Conservation (phyloP, 371 early-diverging fungal genomes). For the Umbelopsis sp. region DNA sequence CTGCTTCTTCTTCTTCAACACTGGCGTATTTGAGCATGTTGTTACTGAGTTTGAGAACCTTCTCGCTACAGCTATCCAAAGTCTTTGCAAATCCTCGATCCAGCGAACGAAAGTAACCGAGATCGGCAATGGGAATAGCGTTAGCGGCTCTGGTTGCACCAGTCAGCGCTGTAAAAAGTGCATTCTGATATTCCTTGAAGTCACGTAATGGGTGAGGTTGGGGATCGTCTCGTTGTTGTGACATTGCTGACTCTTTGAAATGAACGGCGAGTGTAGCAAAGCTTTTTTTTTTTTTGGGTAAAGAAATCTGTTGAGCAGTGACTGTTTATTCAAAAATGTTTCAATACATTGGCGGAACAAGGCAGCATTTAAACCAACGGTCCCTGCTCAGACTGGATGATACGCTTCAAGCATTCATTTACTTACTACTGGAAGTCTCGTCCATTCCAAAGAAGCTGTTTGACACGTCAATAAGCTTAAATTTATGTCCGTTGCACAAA, state of each 20-base stretch:
- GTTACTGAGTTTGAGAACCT: constrained; percentile 64
- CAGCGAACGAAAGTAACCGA: constrained; percentile 74
- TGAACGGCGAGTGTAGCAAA: not conserved
- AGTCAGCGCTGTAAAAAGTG: constrained; percentile 62
- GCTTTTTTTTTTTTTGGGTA: not conserved
- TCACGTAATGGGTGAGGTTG: constrained; percentile 46
- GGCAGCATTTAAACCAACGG: too few relatives aligned
- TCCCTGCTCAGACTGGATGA: too few relatives aligned
- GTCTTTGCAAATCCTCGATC: constrained; percentile 62
- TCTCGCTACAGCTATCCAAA: constrained; percentile 53
- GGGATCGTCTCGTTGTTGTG: constrained; percentile 14
- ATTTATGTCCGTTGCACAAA: too few relatives aligned
- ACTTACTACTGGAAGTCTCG: not conserved
- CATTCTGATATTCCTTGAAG: constrained; percentile 60
- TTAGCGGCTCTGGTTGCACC: constrained; percentile 69
- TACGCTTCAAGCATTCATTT: too few relatives aligned
- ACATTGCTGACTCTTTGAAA: constrained; percentile 36
- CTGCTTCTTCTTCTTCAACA: constrained; percentile 31
- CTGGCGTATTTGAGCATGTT: constrained; percentile 55
- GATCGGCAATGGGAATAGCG: constrained; percentile 63
- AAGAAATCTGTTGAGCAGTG: constrained; percentile 6
- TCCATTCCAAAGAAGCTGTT: not conserved
- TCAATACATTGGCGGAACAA: not conserved
- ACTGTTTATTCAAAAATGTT: not conserved
- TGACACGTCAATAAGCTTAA: too few relatives aligned